Evolutionary conservation across 2,329 filamentous ascomycete species (phyloP), one percentile per base, ranked within the genome.

Genomic region (Colletotrichum liaoningense): DNA sequence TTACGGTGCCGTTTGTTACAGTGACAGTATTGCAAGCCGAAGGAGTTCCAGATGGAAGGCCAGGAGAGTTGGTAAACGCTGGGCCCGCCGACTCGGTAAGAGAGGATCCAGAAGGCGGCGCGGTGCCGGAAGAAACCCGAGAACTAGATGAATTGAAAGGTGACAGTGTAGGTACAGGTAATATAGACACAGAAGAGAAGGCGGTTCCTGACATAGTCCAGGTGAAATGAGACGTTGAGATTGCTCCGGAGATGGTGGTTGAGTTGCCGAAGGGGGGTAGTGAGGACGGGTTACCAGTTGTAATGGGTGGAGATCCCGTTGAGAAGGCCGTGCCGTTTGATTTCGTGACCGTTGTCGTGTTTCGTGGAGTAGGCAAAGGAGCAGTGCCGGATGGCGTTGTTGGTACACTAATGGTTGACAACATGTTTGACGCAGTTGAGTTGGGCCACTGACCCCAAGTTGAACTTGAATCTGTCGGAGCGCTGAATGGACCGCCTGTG

Each of bases 21-120:
- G 74, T 75, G 33, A 75, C 38, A 4, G 69, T 75, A 16, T 66
- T 28, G 9, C 74, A 75, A 2, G 74, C 65, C 5, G 57, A 26
- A 3, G 60, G 62, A 19, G 33, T 57, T 1, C 38, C 38, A 14
- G 38, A 6, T 14, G 58, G 22, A 26, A 56, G 22, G 12, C 68
- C 11, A 1, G 59, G 69, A 1, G 69, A 62, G 26, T 73, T 73
- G 14, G 60, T 58, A 2, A 9, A 33, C 1, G 60, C 46, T 26
- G 35, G 11, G 6, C 19, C 7, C 2, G 33, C 12, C 12, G 24
- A 63, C 14, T 46, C 14, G 12, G 26, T 69, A 19, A 26, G 4
- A 6, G 42, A n/a, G 33, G 56, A 19, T 22, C 1, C n/a, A 16
- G 16, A n/a, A 12, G 26, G 11, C 1, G 28, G 30, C 5, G 63